phyloP scores from a whole-genome alignment of 495 filamentous ascomycete genomes.

The Penicillium paradoxum region DNA sequence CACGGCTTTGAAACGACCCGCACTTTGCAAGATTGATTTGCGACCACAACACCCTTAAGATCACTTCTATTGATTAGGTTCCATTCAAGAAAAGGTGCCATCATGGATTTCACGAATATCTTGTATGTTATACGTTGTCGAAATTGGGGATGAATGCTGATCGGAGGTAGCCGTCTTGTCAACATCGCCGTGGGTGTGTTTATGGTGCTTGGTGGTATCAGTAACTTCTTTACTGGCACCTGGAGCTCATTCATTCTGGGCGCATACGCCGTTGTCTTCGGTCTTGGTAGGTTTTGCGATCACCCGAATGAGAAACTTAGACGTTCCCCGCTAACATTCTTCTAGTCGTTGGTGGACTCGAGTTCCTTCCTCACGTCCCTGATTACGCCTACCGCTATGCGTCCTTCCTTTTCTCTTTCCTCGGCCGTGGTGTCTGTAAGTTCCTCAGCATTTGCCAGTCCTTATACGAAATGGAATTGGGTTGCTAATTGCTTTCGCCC shows the following conservation, averaged over 20 bases:
- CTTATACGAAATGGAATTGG: not conserved
- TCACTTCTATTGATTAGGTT: not conserved
- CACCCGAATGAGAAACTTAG: not conserved
- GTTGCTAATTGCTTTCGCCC: conserved; percentile 4
- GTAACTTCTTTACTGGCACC: conserved; percentile 63
- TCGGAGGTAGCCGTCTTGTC: conserved; percentile 68
- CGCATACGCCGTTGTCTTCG: conserved; percentile 84
- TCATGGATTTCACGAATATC: conserved; percentile 56
- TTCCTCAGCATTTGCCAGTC: conserved; percentile 21
- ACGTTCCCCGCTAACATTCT: conserved; percentile 5
- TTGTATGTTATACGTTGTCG: conserved; percentile 41
- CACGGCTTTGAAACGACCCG: conserved; percentile 6
- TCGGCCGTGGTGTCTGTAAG: conserved; percentile 93
- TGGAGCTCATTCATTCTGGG: conserved; percentile 64
- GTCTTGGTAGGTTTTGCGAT: conserved; percentile 57
- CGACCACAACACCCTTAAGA: conserved; percentile 11
- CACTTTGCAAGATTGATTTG: not conserved
- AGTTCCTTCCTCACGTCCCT: conserved; percentile 82
- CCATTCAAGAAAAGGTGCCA: conserved; percentile 8
- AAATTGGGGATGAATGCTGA: not conserved
- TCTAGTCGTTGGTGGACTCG: conserved; percentile 48
- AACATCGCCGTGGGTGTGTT: conserved; percentile 84
- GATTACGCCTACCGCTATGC: conserved; percentile 90
- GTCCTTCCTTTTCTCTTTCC: conserved; percentile 94
- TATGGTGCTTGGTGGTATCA: conserved; percentile 86